Evolutionary conservation across 257 asterid genomes (phyloP).

Genomic region (Echites panduratus): DNA sequence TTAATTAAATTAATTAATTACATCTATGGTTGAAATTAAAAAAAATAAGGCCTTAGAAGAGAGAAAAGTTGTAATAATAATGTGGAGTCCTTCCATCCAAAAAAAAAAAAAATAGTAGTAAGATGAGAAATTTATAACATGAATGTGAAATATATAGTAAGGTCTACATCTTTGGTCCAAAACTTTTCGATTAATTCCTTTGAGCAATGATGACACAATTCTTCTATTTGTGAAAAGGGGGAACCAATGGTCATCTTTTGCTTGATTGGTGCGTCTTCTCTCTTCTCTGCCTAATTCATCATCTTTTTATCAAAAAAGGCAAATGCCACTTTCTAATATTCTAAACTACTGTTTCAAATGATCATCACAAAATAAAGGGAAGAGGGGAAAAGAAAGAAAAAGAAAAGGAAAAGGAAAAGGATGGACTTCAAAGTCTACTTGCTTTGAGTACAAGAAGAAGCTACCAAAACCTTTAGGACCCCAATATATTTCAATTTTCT

Average conservation of each 20-base stretch:
- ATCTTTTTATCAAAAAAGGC: constrained; percentile 36
- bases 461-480: constrained; percentile 32
- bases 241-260: constrained; percentile 36
- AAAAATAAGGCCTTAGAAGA: no score
- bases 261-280: constrained; percentile 34
- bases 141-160: constrained; percentile 1
- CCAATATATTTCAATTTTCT: constrained; percentile 8
- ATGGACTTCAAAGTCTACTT: constrained; percentile 28
- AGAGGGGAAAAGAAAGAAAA: not conserved
- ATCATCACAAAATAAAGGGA: constrained; percentile 1
- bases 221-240: constrained; percentile 30
- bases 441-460: constrained; percentile 53
- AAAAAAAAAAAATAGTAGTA: not conserved
- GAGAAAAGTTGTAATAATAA: no score
- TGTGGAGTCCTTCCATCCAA: not conserved
- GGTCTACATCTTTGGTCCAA: constrained; percentile 21
- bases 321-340: constrained; percentile 32
- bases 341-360: constrained; percentile 5
- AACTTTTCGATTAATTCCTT: constrained; percentile 19
- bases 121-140: not conserved
- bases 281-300: constrained; percentile 21
- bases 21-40: no score
- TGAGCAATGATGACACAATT: constrained; percentile 39
- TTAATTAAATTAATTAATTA: no score
- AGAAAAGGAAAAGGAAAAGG: constrained; percentile 11